A percentile compares a stretch with the other conserved stretches of the same genome.
phyloP scores from a whole-genome alignment of 177 flowering plant genomes.

The Tripterygium wilfordii region DNA sequence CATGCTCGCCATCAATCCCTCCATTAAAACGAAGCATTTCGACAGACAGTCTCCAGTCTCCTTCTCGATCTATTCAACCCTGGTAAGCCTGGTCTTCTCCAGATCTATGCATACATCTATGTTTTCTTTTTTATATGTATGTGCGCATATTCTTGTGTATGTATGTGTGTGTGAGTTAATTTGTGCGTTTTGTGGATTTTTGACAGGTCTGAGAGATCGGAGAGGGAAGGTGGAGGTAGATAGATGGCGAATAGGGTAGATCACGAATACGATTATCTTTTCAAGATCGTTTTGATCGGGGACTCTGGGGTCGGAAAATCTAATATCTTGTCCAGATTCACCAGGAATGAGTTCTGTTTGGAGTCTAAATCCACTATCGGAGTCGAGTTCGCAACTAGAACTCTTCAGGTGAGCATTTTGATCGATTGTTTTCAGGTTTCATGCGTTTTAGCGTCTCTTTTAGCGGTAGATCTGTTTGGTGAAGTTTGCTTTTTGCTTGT shows the following conservation, averaged over 20 bases:
- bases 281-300: conserved; percentile 78
- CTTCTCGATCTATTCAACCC: no score
- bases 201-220: conserved; percentile 14
- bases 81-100: no score
- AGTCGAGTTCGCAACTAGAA: conserved; percentile 75
- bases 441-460: no score
- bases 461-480: no score
- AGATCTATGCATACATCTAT: no score
- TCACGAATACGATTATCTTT: conserved; percentile 73
- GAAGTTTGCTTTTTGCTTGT: no score
- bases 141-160: neutral
- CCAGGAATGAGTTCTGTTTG: conserved; percentile 74
- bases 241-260: conserved; percentile 64
- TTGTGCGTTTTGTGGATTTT: no score
- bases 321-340: conserved; percentile 72
- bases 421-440: neutral
- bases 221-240: conserved; percentile 12
- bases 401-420: conserved; percentile 47
- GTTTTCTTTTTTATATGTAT: neutral
- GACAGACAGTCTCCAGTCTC: no score
- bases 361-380: conserved; percentile 83
- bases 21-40: no score
- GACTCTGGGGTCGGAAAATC: conserved; percentile 85
- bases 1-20: no score
- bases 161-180: conserved; percentile 2